Conservation (phyloP, 192 early-diverging fungal species). For the Entomortierella parvispora region DNA sequence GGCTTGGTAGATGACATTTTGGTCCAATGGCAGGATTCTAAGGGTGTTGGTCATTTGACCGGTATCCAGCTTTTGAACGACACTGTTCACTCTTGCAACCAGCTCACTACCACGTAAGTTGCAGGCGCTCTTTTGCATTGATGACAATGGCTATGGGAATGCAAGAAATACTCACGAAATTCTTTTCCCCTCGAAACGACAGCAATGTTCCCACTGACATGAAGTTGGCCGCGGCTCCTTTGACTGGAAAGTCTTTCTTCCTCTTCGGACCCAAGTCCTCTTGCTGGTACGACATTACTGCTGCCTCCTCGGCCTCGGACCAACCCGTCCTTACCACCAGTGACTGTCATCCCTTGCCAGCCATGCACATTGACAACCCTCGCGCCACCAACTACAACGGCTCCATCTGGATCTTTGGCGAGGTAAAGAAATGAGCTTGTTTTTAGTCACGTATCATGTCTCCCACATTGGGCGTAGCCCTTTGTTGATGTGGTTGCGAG, state of each 20-base stretch:
- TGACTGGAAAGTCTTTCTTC: constrained; percentile 40
- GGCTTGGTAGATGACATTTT: constrained; percentile 27
- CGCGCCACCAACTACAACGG: constrained; percentile 25
- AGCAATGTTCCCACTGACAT: constrained; percentile 43
- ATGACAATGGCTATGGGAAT: too few relatives aligned
- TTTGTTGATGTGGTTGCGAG: too few relatives aligned
- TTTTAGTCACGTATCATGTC: too few relatives aligned
- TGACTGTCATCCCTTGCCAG: constrained; percentile 31
- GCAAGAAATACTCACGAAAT: too few relatives aligned
- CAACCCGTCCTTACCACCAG: constrained; percentile 28
- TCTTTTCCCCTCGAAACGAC: too few relatives aligned
- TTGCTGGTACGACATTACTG: constrained; percentile 30
- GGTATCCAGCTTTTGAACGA: constrained; percentile 48
- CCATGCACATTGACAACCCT: constrained; percentile 23
- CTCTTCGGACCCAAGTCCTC: constrained; percentile 45
- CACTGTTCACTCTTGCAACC: constrained; percentile 23
- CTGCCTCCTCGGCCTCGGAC: constrained; percentile 17
- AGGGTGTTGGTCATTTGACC: constrained; percentile 36
- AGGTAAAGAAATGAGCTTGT: constrained; percentile 12
- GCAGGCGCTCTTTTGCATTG: neutral
- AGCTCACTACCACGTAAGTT: constrained; percentile 37
- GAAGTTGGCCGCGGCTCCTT: constrained; percentile 26
- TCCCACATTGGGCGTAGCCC: too few relatives aligned
- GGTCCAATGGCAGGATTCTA: constrained; percentile 38
- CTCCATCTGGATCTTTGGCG: constrained; percentile 45